phyloP scores from a whole-genome alignment of 352 stramenopile genomes.

The Paralagenidium karlingii region DNA sequence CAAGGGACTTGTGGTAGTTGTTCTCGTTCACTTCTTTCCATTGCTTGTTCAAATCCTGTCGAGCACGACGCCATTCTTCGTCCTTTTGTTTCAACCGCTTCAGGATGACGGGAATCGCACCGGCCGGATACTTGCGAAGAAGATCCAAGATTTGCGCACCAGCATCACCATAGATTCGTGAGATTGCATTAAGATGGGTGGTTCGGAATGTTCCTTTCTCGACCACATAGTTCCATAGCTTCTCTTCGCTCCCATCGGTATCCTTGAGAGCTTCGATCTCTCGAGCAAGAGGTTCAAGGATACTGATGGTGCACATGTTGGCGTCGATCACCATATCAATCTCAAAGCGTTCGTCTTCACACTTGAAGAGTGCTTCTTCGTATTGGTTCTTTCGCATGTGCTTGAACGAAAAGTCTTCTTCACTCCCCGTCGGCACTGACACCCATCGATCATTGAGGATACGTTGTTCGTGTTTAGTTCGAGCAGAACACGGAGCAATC shows the following conservation, averaged over 20 bases:
- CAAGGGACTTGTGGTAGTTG: constrained; percentile 98
- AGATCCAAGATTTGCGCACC: constrained; percentile 88
- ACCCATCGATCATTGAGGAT: constrained; percentile 97
- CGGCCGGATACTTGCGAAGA: constrained; percentile 92
- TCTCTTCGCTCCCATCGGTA: constrained; percentile 48
- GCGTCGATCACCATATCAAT: constrained; percentile 94
- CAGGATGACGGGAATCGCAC: constrained; percentile 96
- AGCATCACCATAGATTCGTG: constrained; percentile 95
- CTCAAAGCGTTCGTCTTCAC: constrained; percentile 96
- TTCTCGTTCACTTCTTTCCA: constrained; percentile 97
- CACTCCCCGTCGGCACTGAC: constrained; percentile 93
- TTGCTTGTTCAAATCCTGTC: constrained; percentile 92
- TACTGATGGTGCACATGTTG: constrained; percentile 90
- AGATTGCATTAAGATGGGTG: constrained; percentile 97
- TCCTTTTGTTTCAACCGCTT: constrained; percentile 98
- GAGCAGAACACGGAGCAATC: constrained; percentile 92
- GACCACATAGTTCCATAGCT: constrained; percentile 84
- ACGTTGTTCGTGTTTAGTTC: constrained; percentile 83
- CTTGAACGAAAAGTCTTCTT: constrained; percentile 98
- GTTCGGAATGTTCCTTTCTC: constrained; percentile 92
- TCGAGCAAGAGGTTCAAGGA: constrained; percentile 91
- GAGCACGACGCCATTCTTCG: constrained; percentile 88
- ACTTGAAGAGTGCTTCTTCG: constrained; percentile 98
- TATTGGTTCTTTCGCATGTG: constrained; percentile 99
- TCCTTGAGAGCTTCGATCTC: constrained; percentile 87